These are phyloP conservation scores for Glomus cerebriforme DNA, from an alignment of 192 early-diverging fungal species.

Conservation along the genomic window DNA sequence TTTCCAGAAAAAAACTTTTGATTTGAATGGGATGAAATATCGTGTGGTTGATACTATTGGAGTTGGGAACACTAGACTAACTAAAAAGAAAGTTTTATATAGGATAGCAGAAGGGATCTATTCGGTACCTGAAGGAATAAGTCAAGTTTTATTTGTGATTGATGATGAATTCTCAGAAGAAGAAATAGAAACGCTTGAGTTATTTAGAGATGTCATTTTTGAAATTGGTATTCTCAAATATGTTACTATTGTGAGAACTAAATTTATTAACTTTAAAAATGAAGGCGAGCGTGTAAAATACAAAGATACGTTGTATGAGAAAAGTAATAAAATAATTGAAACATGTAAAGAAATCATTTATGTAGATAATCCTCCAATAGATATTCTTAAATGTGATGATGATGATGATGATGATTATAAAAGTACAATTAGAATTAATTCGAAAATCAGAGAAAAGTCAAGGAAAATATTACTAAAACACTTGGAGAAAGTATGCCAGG, in stretches of 20 bases:
- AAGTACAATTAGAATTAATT: not conserved
- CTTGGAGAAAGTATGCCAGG: not conserved
- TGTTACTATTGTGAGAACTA: conserved; percentile 8
- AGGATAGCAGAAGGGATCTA: not conserved
- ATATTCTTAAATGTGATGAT: too few relatives aligned
- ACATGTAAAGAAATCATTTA: not conserved
- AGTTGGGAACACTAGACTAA: not conserved
- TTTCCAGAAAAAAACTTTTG: not conserved
- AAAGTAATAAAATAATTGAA: not conserved
- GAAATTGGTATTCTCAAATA: not conserved
- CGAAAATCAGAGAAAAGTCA: not conserved
- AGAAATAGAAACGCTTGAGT: not conserved
- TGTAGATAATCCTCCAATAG: conserved; percentile 9
- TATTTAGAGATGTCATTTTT: not conserved
- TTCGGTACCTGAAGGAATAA: not conserved
- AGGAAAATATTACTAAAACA: not conserved
- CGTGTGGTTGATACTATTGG: not conserved
- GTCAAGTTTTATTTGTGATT: not conserved
- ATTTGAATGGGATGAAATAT: not conserved
- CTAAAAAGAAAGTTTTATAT: not conserved
- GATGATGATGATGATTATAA: too few relatives aligned
- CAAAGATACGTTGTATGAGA: not conserved
- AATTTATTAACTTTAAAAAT: not conserved
- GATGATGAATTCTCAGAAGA: not conserved
- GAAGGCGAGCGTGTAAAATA: not conserved